Evolutionary conservation across 345 rosid genomes (phyloP), one percentile per base, ranked within the genome.

Genomic region (Lenwebbia sp.): DNA sequence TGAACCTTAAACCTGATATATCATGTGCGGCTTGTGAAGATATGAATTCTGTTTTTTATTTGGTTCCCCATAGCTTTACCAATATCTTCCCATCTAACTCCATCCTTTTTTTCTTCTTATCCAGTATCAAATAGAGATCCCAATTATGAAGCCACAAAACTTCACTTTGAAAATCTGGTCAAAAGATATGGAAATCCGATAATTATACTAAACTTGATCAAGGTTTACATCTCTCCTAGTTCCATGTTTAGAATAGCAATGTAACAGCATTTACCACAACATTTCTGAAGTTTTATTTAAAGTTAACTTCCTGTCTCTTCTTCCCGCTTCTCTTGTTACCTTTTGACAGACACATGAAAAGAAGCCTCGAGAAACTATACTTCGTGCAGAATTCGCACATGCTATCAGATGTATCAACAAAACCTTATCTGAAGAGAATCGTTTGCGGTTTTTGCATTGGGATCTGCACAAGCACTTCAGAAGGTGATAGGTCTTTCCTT

Each of bases 151-250:
- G 99, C 99, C 49, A 96, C 99, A 37, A 94, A 87, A 89, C 96
- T 94, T 88, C 99, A 97, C 87, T 97, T 97, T 88, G 94, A 96
- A 87, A 97, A 96, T 90, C 95, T 97, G 86, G 98, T 87, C 40
- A 95, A 88, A 91, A 95, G 99, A 95, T 97, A 97, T 88, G 99
- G 99, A 86, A 95, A 92, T 89, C 99, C 99, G 33, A 92, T 97
- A 82, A 96, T 97, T 87, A 93, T 97, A 87, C 86, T 97, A 88
- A 96, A 97, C 89, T 93, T 97, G 92, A 94, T 97, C 84, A 97
- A 94, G 99, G 99, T 97, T 87, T 70, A 37, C 47, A 70, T 70
- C 60, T 91, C 50, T 44, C 85, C 82, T 53, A 37, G 22, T 74
- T 55, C 21, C 37, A 37, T 81, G 47, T 84, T 57, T 85, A 25